Base-by-base conservation (phyloP, 139 green algal species). In the Coccomyxa sp. region DNA sequence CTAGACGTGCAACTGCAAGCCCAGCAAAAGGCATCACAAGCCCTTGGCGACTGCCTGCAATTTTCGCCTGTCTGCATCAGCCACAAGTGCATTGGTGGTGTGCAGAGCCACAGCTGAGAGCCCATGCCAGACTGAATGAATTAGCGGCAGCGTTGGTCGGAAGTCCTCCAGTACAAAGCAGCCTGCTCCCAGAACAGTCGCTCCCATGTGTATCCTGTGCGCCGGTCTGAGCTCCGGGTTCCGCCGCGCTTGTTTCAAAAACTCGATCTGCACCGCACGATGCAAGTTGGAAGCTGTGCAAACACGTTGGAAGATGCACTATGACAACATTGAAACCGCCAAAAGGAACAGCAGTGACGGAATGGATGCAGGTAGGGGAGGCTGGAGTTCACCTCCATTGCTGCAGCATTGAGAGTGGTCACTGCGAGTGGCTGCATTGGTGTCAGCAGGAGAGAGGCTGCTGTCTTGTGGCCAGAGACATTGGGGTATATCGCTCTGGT, bases 401-500 rank as follows among this genome's bases (percentile, higher is more conserved):
- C 74, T 60, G 57, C 63, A 80, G 59, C 27, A 67, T 79, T 81
- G 71, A 18, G 10, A 32, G 75, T 15, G 86, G 80, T 12, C 85
- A 95, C 85, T 0, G 85, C 45, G 28, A 96, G 92, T 16, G 92
- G 92, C 79, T 86, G 86, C 85, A 96, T 95, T 30, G 92, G 92
- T 18, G 90, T 92, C 32, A 86, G 80, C 11, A 86, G 76, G 30
- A 95, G 81, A 71, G 83, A 85, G 16, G 81, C 78, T 30, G 78
- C 87, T 17, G 87, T 91, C 0, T 87, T 71, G 13, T 76, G 68
- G 0, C 51, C 45, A 0, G 82, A 81, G 27, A 88, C 74, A 58
- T 86, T 60, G 3, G 92, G 86, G 77, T 83, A 91, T 21, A 95
- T 58, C 0, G 88, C 84, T 32, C 85, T 74, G 32, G 88, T 87